Evolutionary conservation across 2,329 filamentous ascomycete genomes (phyloP).

Genomic region (Sclerotinia trifoliorum): DNA sequence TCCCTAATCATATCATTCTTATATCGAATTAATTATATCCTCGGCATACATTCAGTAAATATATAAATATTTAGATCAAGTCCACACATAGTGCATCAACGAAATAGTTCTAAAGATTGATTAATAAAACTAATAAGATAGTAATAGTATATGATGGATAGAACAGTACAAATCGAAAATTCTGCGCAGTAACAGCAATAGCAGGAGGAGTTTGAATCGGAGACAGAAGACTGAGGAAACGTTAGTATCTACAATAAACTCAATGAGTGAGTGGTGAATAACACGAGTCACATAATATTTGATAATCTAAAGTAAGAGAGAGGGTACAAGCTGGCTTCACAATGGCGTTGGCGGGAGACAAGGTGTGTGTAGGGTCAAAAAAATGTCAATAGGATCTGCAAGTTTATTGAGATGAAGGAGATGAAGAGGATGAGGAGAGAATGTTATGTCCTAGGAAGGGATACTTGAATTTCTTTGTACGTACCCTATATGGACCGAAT

Average conservation of each 20-base stretch:
- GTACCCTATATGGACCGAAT: conserved; percentile 34
- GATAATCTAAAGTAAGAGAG: conserved; percentile 44
- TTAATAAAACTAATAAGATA: too few relatives aligned
- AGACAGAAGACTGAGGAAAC: not conserved
- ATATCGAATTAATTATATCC: too few relatives aligned
- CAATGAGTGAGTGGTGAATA: conserved; percentile 50
- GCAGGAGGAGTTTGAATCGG: not conserved
- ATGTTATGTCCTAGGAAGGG: conserved; percentile 27
- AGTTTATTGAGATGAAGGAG: conserved; percentile 27
- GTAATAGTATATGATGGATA: not conserved
- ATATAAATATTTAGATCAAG: too few relatives aligned
- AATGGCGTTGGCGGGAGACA: conserved; percentile 40
- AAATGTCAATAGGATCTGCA: not conserved
- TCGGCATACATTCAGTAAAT: too few relatives aligned
- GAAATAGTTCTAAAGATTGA: too few relatives aligned
- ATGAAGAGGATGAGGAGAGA: conserved; percentile 30
- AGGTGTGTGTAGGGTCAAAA: not conserved
- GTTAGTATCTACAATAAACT: conserved; percentile 43
- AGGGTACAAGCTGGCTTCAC: conserved; percentile 39
- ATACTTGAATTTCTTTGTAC: conserved; percentile 32
- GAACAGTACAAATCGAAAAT: not conserved
- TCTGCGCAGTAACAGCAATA: not conserved
- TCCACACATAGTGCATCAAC: too few relatives aligned
- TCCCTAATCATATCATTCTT: too few relatives aligned
- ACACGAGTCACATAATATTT: conserved; percentile 48